Conservation (phyloP, 2,329 filamentous ascomycete genomes). For the Zasmidium cellare region DNA sequence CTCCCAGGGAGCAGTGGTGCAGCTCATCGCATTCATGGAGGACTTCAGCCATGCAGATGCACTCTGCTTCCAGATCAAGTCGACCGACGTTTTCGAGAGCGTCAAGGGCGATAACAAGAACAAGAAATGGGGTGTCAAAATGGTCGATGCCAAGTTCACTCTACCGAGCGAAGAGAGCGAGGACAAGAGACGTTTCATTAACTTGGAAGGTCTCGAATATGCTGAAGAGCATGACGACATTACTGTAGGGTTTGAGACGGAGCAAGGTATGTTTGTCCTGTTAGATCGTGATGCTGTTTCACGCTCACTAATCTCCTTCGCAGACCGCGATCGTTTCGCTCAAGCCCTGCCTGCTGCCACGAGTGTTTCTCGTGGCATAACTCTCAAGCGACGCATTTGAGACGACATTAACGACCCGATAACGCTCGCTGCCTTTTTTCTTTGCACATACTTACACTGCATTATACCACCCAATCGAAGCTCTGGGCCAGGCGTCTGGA, state of each 20-base stretch:
- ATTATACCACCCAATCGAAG: neutral
- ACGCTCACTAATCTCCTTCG: constrained; percentile 27
- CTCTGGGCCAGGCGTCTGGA: neutral
- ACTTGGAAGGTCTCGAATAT: constrained; percentile 83
- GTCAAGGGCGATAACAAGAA: constrained; percentile 40
- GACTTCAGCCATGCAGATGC: constrained; percentile 83
- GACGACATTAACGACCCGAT: neutral
- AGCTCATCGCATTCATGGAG: constrained; percentile 83
- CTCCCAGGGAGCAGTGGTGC: constrained; percentile 70
- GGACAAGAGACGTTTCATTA: constrained; percentile 72
- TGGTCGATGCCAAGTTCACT: constrained; percentile 89
- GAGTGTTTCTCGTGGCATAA: constrained; percentile 41
- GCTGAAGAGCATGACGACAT: constrained; percentile 93
- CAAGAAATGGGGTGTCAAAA: constrained; percentile 69
- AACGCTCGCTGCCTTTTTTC: neutral
- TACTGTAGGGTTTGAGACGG: constrained; percentile 77
- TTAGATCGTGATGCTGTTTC: neutral
- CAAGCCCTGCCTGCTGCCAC: constrained; percentile 47
- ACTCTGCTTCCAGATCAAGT: constrained; percentile 85
- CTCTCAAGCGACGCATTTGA: constrained; percentile 41
- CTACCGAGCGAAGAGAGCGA: constrained; percentile 64
- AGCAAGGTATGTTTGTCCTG: constrained; percentile 43
- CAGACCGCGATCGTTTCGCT: constrained; percentile 49
- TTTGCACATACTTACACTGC: neutral
- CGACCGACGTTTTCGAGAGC: constrained; percentile 78